Percentiles rank a stretch among this genome's conserved stretches.
phyloP scores from a whole-genome alignment of 371 early-diverging fungal species.

The Umbelopsis sp. region DNA sequence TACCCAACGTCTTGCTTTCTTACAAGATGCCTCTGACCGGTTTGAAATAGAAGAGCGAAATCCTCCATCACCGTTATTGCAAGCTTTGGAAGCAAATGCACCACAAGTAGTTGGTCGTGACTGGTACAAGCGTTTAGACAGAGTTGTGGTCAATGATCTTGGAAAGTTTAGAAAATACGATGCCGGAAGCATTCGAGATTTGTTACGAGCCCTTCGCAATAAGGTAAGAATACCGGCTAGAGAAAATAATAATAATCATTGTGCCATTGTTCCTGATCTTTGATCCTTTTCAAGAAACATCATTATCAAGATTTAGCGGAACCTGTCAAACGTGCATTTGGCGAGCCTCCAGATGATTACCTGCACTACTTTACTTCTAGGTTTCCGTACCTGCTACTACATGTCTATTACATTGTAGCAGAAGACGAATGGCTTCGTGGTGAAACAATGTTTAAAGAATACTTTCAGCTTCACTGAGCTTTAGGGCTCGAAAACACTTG shows the following conservation, averaged over 20 bases:
- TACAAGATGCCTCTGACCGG: constrained; percentile 95
- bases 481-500: background rate
- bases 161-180: constrained; percentile 93
- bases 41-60: constrained; percentile 86
- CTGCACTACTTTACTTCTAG: constrained; percentile 86
- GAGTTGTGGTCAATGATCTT: constrained; percentile 77
- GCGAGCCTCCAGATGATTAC: constrained; percentile 88
- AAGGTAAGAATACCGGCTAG: constrained; percentile 59
- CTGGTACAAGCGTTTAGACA: constrained; percentile 87
- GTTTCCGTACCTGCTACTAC: constrained; percentile 88
- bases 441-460: constrained; percentile 70
- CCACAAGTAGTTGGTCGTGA: constrained; percentile 67
- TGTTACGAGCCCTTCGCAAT: constrained; percentile 91
- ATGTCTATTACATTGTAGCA: constrained; percentile 67
- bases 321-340: constrained; percentile 77
- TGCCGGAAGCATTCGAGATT: constrained; percentile 79
- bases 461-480: constrained; percentile 48
- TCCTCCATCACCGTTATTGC: constrained; percentile 69
- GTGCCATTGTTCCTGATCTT: too few relatives aligned
- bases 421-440: constrained; percentile 54
- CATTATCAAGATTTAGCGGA: constrained; percentile 93
- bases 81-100: constrained; percentile 66
- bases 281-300: constrained; percentile 67
- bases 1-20: constrained; percentile 78
- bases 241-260: too few relatives aligned